Evolutionary conservation across 73 alveolate species (phyloP).

Genomic region (Halteria grandinella): DNA sequence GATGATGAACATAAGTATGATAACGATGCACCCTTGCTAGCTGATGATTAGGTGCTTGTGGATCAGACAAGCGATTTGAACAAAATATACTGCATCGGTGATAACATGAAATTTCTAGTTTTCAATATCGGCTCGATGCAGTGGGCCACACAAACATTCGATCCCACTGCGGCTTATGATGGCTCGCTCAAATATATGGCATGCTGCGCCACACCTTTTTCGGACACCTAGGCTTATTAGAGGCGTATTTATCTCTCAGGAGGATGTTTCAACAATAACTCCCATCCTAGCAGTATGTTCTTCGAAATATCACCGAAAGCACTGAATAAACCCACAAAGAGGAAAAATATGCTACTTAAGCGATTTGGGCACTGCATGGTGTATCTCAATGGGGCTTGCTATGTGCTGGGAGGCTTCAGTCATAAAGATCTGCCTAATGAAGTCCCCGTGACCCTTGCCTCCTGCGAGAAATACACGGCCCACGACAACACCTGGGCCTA

Average conservation of each 20-base stretch:
- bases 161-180: constrained; percentile 46
- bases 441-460: constrained; percentile 71
- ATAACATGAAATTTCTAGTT: constrained; percentile 8
- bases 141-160: constrained; percentile 48
- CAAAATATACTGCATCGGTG: constrained; percentile 46
- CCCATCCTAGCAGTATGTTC: constrained; percentile 49
- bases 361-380: constrained; percentile 70
- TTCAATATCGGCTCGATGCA: constrained; percentile 42
- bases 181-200: constrained; percentile 63
- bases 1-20: no score
- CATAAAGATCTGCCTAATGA: constrained; percentile 74
- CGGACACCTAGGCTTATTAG: no score
- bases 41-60: no score
- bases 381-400: constrained; percentile 60
- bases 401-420: constrained; percentile 81
- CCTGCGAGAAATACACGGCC: constrained; percentile 65
- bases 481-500: constrained; percentile 57
- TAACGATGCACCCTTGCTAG: no score
- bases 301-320: constrained; percentile 57
- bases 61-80: no score
- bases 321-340: constrained; percentile 31
- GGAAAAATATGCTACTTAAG: constrained; percentile 60
- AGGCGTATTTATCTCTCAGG: constrained; percentile 65
- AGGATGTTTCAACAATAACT: constrained; percentile 65
- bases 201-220: constrained; percentile 45